Evolutionary conservation across 352 stramenopile species (phyloP).

Genomic region (Phytophthora cryptogea): DNA sequence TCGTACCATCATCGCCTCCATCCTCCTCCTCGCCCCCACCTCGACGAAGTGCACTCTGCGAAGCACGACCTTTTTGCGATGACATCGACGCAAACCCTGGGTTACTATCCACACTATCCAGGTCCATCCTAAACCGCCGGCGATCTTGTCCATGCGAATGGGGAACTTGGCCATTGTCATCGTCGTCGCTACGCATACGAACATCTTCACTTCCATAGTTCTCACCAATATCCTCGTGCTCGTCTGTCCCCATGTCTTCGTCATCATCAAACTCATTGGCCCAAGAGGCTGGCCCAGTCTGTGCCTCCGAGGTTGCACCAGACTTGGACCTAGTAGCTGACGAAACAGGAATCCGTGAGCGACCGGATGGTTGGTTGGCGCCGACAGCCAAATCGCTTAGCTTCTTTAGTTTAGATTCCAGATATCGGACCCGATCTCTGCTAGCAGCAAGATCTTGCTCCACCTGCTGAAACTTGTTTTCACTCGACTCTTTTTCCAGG

Average conservation of each 20-base stretch:
- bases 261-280: slow-evolving; percentile 77
- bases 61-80: slow-evolving; percentile 42
- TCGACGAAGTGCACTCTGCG: slow-evolving; percentile 39
- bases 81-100: slow-evolving; percentile 41
- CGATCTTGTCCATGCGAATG: slow-evolving; percentile 33
- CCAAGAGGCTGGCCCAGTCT: slow-evolving; percentile 56
- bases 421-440: slow-evolving; percentile 62
- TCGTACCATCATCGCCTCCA: slow-evolving; percentile 32
- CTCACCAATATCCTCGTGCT: slow-evolving; percentile 43
- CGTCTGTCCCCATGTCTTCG: slow-evolving; percentile 53
- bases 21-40: slow-evolving; percentile 43
- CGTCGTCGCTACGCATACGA: slow-evolving; percentile 56
- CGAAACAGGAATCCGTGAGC: slow-evolving; percentile 23
- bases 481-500: slow-evolving; percentile 54
- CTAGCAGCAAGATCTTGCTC: slow-evolving; percentile 56
- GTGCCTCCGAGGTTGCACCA: slow-evolving; percentile 10
- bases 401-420: slow-evolving; percentile 64
- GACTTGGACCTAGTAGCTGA: slow-evolving; percentile 23
- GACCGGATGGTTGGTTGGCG: slow-evolving; percentile 18
- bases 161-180: slow-evolving; percentile 28
- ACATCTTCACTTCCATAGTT: slow-evolving; percentile 53
- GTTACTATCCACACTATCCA: slow-evolving; percentile 52
- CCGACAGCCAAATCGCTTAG: slow-evolving; percentile 34
- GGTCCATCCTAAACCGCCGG: slow-evolving; percentile 61
- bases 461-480: slow-evolving; percentile 49